Conservation (phyloP, 2,329 filamentous ascomycete genomes). For the Pseudocercospora musae region DNA sequence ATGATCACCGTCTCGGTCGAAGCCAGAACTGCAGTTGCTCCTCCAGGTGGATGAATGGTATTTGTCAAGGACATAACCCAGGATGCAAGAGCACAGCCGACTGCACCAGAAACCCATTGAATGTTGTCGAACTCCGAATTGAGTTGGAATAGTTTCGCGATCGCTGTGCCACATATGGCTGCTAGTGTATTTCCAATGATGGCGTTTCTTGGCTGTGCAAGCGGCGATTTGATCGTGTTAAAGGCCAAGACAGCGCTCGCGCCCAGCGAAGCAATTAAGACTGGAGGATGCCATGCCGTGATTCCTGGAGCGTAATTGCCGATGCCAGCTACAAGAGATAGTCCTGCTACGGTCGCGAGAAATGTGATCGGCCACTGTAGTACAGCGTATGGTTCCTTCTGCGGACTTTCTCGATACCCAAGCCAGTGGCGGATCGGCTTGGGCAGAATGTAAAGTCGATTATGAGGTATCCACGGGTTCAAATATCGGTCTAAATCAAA, state of each 20-base stretch:
- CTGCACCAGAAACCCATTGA: slow-evolving; percentile 45
- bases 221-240: slow-evolving; percentile 45
- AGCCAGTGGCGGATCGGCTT: slow-evolving; percentile 65
- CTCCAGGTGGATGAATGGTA: slow-evolving; percentile 50
- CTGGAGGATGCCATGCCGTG: slow-evolving; percentile 39
- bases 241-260: slow-evolving; percentile 49
- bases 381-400: slow-evolving; percentile 41
- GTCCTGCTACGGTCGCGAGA: slow-evolving; percentile 43
- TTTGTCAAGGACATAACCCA: slow-evolving; percentile 47
- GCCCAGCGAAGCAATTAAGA: slow-evolving; percentile 45
- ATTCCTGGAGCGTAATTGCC: slow-evolving; percentile 41
- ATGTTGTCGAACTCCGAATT: slow-evolving; percentile 37
- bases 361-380: slow-evolving; percentile 44
- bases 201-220: slow-evolving; percentile 48
- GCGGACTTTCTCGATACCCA: slow-evolving; percentile 40
- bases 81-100: slow-evolving; percentile 43
- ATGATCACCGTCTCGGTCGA: slow-evolving; percentile 40
- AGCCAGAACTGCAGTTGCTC: slow-evolving; percentile 48
- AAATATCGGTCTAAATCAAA: slow-evolving; percentile 76
- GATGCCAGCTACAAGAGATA: slow-evolving; percentile 43
- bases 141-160: slow-evolving; percentile 47
- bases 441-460: slow-evolving; percentile 63
- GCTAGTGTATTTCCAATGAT: slow-evolving; percentile 46
- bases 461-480: slow-evolving; percentile 66
- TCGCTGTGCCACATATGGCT: slow-evolving; percentile 43